Percentiles rank a stretch among this genome's conserved stretches.
Conservation (phyloP, 1,284 basidiomycete genomes). For the Pseudozyma pruni region DNA sequence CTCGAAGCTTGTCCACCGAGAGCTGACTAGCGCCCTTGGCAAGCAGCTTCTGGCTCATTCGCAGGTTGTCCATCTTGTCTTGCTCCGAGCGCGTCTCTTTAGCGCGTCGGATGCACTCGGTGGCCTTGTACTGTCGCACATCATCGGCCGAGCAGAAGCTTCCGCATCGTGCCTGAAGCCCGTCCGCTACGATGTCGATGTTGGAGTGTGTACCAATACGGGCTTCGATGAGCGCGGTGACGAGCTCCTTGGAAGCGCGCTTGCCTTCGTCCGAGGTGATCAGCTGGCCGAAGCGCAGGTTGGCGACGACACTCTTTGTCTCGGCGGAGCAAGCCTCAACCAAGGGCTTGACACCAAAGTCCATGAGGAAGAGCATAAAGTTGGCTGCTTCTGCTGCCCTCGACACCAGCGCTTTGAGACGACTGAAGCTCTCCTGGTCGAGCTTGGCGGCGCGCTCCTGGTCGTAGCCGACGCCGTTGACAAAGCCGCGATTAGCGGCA, state of each 20-base stretch:
- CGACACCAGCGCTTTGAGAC: slow-evolving; percentile 80
- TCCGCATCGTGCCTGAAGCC: slow-evolving; percentile 91
- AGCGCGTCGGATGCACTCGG: slow-evolving; percentile 90
- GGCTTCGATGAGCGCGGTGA: slow-evolving; percentile 86
- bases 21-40: slow-evolving; percentile 85
- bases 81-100: slow-evolving; percentile 79
- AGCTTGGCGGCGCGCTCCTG: slow-evolving; percentile 68
- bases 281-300: slow-evolving; percentile 58
- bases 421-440: slow-evolving; percentile 81
- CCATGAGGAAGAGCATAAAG: slow-evolving; percentile 88
- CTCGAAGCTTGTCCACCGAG: slow-evolving; percentile 83
- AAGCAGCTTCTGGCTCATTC: slow-evolving; percentile 74
- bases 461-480: slow-evolving; percentile 36
- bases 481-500: slow-evolving; percentile 37
- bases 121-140: slow-evolving; percentile 97
- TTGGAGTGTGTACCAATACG: slow-evolving; percentile 96
- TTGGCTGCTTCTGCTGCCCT: slow-evolving; percentile 74
- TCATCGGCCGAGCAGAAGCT: slow-evolving; percentile 98
- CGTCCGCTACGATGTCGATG: slow-evolving; percentile 94
- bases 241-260: slow-evolving; percentile 78
- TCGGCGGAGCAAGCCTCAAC: slow-evolving; percentile 71
- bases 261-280: slow-evolving; percentile 84
- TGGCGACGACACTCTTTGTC: slow-evolving; percentile 41
- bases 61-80: slow-evolving; percentile 31
- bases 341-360: slow-evolving; percentile 88